Evolutionary conservation across 495 filamentous ascomycete species (phyloP), one percentile per base, ranked within the genome.

Genomic region (Hapsidospora chrysogenum): DNA sequence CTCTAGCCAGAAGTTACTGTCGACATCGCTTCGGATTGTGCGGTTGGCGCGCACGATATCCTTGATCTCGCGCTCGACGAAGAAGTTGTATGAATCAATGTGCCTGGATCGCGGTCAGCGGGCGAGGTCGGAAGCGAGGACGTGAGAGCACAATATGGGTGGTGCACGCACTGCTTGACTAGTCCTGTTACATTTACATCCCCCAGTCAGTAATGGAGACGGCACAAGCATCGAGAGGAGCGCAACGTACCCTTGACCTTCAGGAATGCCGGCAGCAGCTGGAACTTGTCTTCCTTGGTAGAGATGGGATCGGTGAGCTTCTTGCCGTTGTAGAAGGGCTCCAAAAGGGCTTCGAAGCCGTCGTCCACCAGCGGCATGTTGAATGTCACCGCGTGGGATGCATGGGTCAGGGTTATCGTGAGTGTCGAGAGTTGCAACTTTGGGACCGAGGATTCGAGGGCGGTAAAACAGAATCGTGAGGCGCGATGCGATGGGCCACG

Each of bases 71-170:
- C 86, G 76, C 37, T 96, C 82, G 35, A 95, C 76, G 45, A 99
- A 93, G 54, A 81, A 92, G 57, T 99, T 92, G 68, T 81, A 99
- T 20, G 89, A 96, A 58, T 99, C 92, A 55, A 96, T 87, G 54
- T 99, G 89, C 55, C 63, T 66, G 41, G 42, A 40, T 20, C 41
- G 45, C n/a, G n/a, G n/a, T n/a, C n/a, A n/a, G n/a, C n/a, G n/a
- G n/a, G n/a, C n/a, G n/a, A n/a, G n/a, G n/a, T n/a, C n/a, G n/a
- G n/a, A n/a, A n/a, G n/a, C n/a, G n/a, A n/a, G n/a, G n/a, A n/a
- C n/a, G n/a, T n/a, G n/a, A 13, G 18, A 4, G 3, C 4, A 33
- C 1, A 22, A 6, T 18, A 17, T 29, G 6, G n/a, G 4, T 9
- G 10, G 9, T 5, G 26, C n/a, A 42, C 54, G 28, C 50, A 57